Percentiles rank a stretch among this genome's conserved stretches.
These are phyloP conservation scores for Globisporangium uncinulatum DNA, from an alignment of 352 stramenopile genomes.

Conservation along the genomic window DNA sequence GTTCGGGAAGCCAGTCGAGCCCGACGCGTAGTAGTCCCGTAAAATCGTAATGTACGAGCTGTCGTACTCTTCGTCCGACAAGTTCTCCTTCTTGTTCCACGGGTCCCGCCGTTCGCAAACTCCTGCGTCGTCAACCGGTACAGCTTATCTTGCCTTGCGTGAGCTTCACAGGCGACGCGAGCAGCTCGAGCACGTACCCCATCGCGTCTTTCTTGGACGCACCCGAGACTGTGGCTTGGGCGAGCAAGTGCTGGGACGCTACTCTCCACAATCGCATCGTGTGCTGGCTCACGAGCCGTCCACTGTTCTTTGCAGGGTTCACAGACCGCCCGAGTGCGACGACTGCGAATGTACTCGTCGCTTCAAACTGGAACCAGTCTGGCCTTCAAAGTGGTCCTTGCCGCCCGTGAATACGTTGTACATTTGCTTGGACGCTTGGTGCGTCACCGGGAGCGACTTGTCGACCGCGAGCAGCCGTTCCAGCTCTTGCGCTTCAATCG, in stretches of 20 bases:
- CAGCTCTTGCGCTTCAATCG: conserved; percentile 61
- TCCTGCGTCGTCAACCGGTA: conserved; percentile 85
- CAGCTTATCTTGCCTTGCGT: conserved; percentile 80
- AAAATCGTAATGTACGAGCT: conserved; percentile 83
- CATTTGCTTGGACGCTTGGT: conserved; percentile 62
- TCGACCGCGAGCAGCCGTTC: conserved; percentile 50
- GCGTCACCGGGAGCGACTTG: conserved; percentile 31
- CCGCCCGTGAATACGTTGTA: conserved; percentile 87
- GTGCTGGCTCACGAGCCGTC: conserved; percentile 64
- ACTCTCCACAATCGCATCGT: conserved; percentile 82
- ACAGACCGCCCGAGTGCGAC: conserved; percentile 76
- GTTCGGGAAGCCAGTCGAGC: conserved; percentile 75
- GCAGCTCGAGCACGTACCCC: conserved; percentile 69
- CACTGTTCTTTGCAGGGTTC: conserved; percentile 58
- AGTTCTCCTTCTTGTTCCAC: conserved; percentile 88
- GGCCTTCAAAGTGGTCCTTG: conserved; percentile 87
- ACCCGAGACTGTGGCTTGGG: conserved; percentile 51
- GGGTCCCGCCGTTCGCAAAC: conserved; percentile 81
- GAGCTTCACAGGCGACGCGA: conserved; percentile 46
- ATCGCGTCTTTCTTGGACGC: conserved; percentile 63
- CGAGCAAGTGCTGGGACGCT: conserved; percentile 58
- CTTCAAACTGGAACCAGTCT: conserved; percentile 90
- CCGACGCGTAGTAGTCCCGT: conserved; percentile 80
- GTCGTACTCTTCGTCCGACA: conserved; percentile 85
- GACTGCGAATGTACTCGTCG: conserved; percentile 72